Percentiles rank a stretch among this genome's conserved stretches.
phyloP scores from a whole-genome alignment of 805 yeast species.

The Komagataella mondaviorum region DNA sequence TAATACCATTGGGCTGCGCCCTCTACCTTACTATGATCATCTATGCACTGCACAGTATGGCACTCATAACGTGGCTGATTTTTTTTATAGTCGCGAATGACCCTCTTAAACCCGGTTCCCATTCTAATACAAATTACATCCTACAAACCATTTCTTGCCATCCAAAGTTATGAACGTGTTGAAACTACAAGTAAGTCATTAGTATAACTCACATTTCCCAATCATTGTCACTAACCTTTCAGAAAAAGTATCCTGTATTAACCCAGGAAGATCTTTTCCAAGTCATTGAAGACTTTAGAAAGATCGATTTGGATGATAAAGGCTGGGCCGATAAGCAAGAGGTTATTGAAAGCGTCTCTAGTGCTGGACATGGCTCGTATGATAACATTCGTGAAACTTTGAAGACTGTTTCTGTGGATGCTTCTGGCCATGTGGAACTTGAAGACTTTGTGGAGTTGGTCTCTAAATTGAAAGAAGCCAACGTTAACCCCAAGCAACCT shows the following conservation, averaged over 20 bases:
- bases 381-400: slow-evolving; percentile 91
- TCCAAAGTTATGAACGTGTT: slow-evolving; percentile 42
- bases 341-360: slow-evolving; percentile 72
- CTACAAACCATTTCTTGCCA: neutral
- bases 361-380: slow-evolving; percentile 68
- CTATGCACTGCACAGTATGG: neutral
- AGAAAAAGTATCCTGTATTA: slow-evolving; percentile 77
- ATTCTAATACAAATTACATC: neutral
- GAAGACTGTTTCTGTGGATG: slow-evolving; percentile 84
- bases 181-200: slow-evolving; percentile 37
- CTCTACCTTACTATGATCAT: neutral
- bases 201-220: neutral
- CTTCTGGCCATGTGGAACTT: slow-evolving; percentile 92
- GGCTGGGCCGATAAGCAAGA: slow-evolving; percentile 93
- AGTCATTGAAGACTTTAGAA: slow-evolving; percentile 77
- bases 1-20: neutral
- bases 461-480: slow-evolving; percentile 58
- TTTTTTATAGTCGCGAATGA: neutral
- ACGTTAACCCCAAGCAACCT: slow-evolving; percentile 8
- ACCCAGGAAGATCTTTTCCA: slow-evolving; percentile 78
- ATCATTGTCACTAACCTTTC: slow-evolving; percentile 2
- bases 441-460: slow-evolving; percentile 85
- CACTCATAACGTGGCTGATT: slow-evolving; percentile 1
- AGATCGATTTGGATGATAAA: slow-evolving; percentile 77
- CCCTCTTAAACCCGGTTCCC: neutral